phyloP scores from a whole-genome alignment of 2,329 filamentous ascomycete genomes.

The Xylaria hypoxylon region DNA sequence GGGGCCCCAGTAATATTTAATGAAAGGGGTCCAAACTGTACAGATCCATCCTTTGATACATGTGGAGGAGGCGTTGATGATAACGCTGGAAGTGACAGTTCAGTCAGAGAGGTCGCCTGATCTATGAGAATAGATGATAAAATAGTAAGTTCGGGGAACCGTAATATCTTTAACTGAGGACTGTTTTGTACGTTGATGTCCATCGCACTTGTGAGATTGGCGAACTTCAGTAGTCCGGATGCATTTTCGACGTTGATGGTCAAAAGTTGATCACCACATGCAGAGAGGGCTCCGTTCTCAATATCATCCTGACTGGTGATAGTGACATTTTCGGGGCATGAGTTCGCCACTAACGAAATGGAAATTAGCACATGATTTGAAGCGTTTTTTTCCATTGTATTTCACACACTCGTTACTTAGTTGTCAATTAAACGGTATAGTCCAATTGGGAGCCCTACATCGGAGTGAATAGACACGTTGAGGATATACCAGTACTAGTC shows the following conservation, averaged over 20 bases:
- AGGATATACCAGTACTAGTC: too few relatives aligned
- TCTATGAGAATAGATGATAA: background rate
- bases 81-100: too few relatives aligned
- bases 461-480: too few relatives aligned
- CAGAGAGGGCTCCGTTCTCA: background rate
- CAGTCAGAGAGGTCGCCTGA: background rate
- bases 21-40: too few relatives aligned
- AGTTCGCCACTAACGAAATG: background rate
- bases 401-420: too few relatives aligned
- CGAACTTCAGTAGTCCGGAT: background rate
- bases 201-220: background rate
- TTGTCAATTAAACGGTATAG: too few relatives aligned
- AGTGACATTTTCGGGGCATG: background rate
- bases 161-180: background rate
- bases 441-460: too few relatives aligned
- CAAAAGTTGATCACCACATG: background rate
- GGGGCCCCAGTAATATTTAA: too few relatives aligned
- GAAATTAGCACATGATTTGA: too few relatives aligned
- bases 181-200: background rate
- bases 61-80: too few relatives aligned
- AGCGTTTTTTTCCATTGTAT: too few relatives aligned
- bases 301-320: background rate
- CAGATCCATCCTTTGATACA: too few relatives aligned
- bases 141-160: background rate
- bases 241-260: background rate